Base-by-base conservation (phyloP, 495 filamentous ascomycete genomes). In the Penicillium lagena region DNA sequence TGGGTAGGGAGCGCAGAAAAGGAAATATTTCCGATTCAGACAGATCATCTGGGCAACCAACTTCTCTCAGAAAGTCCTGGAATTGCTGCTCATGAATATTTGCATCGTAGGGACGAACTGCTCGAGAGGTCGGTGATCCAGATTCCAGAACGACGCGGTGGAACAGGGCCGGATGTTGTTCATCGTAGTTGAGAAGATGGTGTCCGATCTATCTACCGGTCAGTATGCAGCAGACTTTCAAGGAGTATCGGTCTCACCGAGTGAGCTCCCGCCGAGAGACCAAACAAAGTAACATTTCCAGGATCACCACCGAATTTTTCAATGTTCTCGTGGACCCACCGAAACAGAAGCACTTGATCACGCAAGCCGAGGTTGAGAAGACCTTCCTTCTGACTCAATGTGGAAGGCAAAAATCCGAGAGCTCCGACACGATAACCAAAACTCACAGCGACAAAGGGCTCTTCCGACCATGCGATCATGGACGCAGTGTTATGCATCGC, bases 81-180 rank as follows among this genome's bases (percentile, higher is more conserved):
- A 81, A 80, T 59, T 85, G 81, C 12, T 67, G 42, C 40, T 80
- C 72, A 51, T 82, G 76, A n/a, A 83, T 62, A 1, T 68, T 66
- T 15, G 80, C 73, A 42, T 75, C 65, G 42, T 75, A 73, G 11
- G 70, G 65, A 33, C 77, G 76, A 12, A 80, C 72, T 8, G 77
- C 77, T 27, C 82, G 75, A n/a, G 81, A 79, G 2, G 76, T 78
- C 9, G 79, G 64, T 2, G 73, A 75, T 31, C 82, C 82, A 2
- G 80, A 84, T 56, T 86, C 81, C 11, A 86, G 61, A 41, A 85
- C 78, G 6, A 73, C 80, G 48, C 76, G 79, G 45, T 76, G 70
- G 46, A 85, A 84, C n/a, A 80, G 70, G 3, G 60, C 55, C 0
- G 45, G 8, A 6, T 56, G 41, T 2, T 51, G 37, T 7, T 61